Conservation (phyloP, 2,329 filamentous ascomycete species). For the Xylaria sp. region DNA sequence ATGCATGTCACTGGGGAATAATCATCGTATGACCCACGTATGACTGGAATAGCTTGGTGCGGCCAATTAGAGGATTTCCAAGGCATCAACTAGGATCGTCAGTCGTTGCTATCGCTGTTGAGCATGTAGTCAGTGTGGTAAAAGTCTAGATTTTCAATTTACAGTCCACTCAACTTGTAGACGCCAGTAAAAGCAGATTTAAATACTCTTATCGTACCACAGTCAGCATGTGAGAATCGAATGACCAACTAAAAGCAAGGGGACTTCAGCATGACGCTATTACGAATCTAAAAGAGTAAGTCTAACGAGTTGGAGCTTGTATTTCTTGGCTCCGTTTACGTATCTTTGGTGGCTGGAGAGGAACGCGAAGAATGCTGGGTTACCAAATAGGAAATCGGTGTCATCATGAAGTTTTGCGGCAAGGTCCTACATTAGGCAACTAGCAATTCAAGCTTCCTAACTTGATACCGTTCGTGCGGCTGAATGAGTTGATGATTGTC, state of each 20-base stretch:
- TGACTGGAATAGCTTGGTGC: not conserved
- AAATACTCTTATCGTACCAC: not conserved
- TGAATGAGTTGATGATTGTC: not conserved
- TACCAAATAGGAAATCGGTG: not conserved
- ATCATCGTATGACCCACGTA: not conserved
- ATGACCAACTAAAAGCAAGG: not conserved
- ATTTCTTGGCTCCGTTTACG: not conserved
- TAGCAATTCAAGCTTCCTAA: constrained; percentile 2
- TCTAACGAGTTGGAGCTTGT: too few species aligned
- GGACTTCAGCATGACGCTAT: not conserved
- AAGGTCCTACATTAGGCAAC: not conserved
- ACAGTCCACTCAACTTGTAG: not conserved
- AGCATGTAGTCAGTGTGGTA: not conserved
- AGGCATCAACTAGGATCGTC: not conserved
- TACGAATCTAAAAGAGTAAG: not conserved
- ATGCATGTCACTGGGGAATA: not conserved
- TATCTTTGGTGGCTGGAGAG: not conserved
- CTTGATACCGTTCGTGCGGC: not conserved
- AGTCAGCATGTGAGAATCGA: not conserved
- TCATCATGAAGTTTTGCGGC: not conserved
- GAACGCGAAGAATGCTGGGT: not conserved
- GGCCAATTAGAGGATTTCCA: not conserved
- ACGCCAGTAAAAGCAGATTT: too few species aligned
- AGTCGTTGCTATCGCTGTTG: not conserved
- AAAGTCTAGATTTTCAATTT: not conserved